Conservation (phyloP, 164 flowering plant species). For the Akebia trifoliata region DNA sequence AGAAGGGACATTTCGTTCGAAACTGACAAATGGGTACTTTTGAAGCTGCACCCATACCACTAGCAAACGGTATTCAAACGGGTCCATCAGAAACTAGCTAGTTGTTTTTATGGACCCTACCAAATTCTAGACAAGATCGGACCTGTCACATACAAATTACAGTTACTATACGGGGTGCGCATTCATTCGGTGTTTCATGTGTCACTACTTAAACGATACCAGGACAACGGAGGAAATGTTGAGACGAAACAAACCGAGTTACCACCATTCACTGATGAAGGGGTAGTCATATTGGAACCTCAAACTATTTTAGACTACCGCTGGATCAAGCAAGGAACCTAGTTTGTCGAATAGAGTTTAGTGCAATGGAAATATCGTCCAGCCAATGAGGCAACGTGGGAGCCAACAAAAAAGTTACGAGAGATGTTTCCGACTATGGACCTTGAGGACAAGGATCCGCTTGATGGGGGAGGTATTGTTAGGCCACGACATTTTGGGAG, state of each 20-base stretch:
- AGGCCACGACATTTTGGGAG: too few species aligned
- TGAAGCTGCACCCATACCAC: background rate
- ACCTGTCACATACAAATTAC: too few species aligned
- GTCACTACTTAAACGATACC: constrained; percentile 5
- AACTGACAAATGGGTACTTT: background rate
- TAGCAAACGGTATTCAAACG: background rate
- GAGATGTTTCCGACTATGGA: constrained; percentile 2
- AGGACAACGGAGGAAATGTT: background rate
- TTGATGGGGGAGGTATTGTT: too few species aligned
- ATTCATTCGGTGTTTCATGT: too few species aligned
- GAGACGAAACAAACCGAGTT: background rate
- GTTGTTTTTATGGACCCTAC: constrained; percentile 1
- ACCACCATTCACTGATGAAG: constrained; percentile 9
- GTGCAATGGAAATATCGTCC: constrained; percentile 4
- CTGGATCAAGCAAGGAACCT: constrained; percentile 5
- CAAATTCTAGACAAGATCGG: background rate
- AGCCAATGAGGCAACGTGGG: constrained; percentile 2
- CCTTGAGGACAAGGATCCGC: too few species aligned
- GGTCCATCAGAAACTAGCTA: too few species aligned
- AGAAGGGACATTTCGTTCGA: background rate
- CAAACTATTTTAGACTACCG: constrained; percentile 1
- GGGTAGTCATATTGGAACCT: background rate
- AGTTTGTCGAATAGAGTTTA: constrained; percentile 1
- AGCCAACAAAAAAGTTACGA: background rate
- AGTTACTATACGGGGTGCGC: background rate